phyloP scores from a whole-genome alignment of 306 rosid species.

The Ochetophila trinervis region DNA sequence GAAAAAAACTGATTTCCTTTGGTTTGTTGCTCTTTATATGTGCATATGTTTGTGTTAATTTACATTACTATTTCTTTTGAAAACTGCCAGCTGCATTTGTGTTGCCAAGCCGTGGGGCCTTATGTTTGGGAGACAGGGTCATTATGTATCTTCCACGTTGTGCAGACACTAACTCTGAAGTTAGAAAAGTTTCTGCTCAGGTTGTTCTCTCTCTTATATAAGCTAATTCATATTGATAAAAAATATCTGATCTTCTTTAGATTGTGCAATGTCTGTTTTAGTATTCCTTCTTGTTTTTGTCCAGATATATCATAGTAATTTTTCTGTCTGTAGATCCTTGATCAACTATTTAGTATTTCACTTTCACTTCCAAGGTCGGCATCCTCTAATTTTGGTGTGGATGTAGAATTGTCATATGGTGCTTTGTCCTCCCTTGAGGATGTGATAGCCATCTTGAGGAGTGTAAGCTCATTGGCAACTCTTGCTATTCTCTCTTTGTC shows the following conservation, averaged over 20 bases:
- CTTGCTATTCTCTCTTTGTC: slow-evolving; percentile 12
- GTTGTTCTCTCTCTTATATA: slow-evolving; percentile 33
- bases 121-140: slow-evolving; percentile 86
- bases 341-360: slow-evolving; percentile 83
- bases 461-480: slow-evolving; percentile 56
- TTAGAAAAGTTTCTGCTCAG: slow-evolving; percentile 88
- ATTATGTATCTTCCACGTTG: slow-evolving; percentile 91
- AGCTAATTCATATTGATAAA: slow-evolving; percentile 11
- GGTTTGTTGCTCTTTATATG: slow-evolving; percentile 4
- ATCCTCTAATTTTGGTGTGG: slow-evolving; percentile 54
- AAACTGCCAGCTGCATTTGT: slow-evolving; percentile 71
- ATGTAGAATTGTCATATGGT: slow-evolving; percentile 69
- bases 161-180: slow-evolving; percentile 89
- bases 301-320: not conserved
- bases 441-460: slow-evolving; percentile 87
- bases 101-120: slow-evolving; percentile 90
- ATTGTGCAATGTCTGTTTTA: not conserved
- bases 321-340: slow-evolving; percentile 57
- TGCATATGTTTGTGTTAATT: slow-evolving; percentile 8
- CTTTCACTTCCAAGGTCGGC: slow-evolving; percentile 85
- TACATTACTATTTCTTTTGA: slow-evolving; percentile 1
- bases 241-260: not conserved
- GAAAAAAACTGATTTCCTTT: no score
- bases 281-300: not conserved
- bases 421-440: slow-evolving; percentile 94